Conservation (phyloP, 202 grass and related monocot species). For the Brachypodium distachyon region DNA sequence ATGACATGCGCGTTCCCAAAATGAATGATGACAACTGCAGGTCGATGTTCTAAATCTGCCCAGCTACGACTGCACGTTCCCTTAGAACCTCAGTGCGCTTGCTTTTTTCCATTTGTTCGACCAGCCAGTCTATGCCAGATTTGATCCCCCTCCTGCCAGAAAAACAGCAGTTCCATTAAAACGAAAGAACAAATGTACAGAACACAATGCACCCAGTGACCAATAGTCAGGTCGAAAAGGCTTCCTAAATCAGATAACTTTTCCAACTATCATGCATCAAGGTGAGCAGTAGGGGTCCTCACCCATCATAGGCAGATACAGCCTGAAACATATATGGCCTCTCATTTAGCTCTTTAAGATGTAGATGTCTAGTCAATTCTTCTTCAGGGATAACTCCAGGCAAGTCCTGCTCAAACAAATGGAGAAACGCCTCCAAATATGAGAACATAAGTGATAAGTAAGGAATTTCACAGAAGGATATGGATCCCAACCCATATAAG, state of each 20-base stretch:
- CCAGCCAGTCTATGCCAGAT: slow-evolving; percentile 71
- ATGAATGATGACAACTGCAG: background rate
- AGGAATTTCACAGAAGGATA: background rate
- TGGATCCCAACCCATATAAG: background rate
- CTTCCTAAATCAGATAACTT: background rate
- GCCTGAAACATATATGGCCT: slow-evolving; percentile 63
- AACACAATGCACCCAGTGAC: background rate
- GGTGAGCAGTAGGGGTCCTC: slow-evolving; percentile 16
- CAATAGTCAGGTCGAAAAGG: background rate
- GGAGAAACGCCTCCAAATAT: slow-evolving; percentile 1
- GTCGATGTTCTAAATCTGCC: slow-evolving; percentile 42
- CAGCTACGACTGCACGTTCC: slow-evolving; percentile 22
- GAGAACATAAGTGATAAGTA: slow-evolving; percentile 21
- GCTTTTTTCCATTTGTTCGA: slow-evolving; percentile 76
- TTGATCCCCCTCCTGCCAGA: slow-evolving; percentile 60
- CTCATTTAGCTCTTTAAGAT: slow-evolving; percentile 73
- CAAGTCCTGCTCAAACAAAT: slow-evolving; percentile 51
- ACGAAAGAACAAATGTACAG: background rate
- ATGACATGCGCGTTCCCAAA: background rate
- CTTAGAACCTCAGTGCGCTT: slow-evolving; percentile 58
- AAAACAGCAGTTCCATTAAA: background rate
- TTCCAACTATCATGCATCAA: background rate
- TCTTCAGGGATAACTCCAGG: slow-evolving; percentile 45
- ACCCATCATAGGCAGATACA: slow-evolving; percentile 88
- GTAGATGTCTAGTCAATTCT: slow-evolving; percentile 65